These are phyloP conservation scores for Marsdenia floribunda DNA, from an alignment of 257 asterid genomes.

Conservation along the genomic window DNA sequence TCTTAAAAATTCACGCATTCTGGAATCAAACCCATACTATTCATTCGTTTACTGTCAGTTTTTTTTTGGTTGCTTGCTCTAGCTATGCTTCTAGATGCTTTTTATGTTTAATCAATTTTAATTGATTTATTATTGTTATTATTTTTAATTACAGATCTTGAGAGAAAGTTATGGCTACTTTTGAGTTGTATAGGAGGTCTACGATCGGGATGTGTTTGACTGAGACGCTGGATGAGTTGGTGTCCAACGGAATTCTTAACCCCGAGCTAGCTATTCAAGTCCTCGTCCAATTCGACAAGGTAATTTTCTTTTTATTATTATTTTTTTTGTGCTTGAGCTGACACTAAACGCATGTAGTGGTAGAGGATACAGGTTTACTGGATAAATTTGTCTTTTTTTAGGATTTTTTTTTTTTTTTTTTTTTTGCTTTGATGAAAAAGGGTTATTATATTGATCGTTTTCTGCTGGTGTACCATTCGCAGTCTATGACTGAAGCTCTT, in stretches of 20 bases:
- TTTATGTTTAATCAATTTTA: neutral
- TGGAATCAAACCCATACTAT: neutral
- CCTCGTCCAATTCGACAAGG: constrained; percentile 96
- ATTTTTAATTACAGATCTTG: constrained; percentile 11
- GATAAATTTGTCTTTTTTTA: neutral
- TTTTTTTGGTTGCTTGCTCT: neutral
- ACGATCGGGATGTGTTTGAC: constrained; percentile 91
- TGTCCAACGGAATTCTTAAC: constrained; percentile 57
- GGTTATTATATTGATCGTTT: neutral
- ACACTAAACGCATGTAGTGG: neutral
- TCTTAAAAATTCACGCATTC: neutral
- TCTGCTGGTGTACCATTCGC: constrained; percentile 15
- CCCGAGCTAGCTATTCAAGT: constrained; percentile 92
- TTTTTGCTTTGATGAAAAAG: too few relatives aligned
- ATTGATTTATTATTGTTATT: neutral
- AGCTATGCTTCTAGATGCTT: neutral
- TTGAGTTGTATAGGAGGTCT: constrained; percentile 84
- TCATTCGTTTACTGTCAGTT: neutral
- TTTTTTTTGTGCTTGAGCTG: neutral
- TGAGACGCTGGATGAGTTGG: constrained; percentile 90
- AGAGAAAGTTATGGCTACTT: constrained; percentile 67
- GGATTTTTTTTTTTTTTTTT: too few relatives aligned
- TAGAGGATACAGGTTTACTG: neutral
- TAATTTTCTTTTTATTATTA: constrained; percentile 4
- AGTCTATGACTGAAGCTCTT: constrained; percentile 86